Percentiles rank a stretch among this genome's conserved stretches.
Evolutionary conservation across 257 asterid genomes (phyloP).

Genomic region (Perilla frutescens): DNA sequence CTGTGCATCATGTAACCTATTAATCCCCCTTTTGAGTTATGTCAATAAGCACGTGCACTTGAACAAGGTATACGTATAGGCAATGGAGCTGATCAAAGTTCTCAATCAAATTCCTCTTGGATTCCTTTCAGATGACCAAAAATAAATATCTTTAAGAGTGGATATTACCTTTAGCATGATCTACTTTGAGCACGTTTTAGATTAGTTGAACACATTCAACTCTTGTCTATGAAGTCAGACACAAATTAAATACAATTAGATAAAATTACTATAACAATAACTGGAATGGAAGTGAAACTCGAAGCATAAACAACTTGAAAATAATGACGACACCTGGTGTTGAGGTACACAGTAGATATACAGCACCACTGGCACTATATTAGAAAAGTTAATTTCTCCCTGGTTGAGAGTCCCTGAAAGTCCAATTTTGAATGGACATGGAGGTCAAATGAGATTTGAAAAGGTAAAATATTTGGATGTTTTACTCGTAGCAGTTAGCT

Average conservation of each 20-base stretch:
- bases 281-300: background rate
- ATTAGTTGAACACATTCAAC: background rate
- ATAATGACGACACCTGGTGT: no score
- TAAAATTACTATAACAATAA: background rate
- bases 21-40: no score
- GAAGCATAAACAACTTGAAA: background rate
- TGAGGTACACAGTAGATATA: background rate
- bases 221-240: background rate
- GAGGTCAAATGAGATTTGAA: background rate
- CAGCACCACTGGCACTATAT: background rate
- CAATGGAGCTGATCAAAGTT: background rate
- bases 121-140: slow-evolving; percentile 4
- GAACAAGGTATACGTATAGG: background rate
- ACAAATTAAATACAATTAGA: background rate
- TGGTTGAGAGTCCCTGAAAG: background rate
- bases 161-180: background rate
- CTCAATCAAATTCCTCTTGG: background rate
- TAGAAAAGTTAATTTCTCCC: background rate
- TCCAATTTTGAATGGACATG: slow-evolving; percentile 10
- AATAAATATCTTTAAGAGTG: background rate
- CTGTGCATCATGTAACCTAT: background rate
- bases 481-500: no score
- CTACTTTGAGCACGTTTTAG: background rate
- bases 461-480: background rate
- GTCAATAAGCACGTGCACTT: no score